A percentile compares a stretch with the other conserved stretches of the same genome.
Conservation (phyloP, 768 basidiomycete genomes). For the Leccinum subgranulosum region DNA sequence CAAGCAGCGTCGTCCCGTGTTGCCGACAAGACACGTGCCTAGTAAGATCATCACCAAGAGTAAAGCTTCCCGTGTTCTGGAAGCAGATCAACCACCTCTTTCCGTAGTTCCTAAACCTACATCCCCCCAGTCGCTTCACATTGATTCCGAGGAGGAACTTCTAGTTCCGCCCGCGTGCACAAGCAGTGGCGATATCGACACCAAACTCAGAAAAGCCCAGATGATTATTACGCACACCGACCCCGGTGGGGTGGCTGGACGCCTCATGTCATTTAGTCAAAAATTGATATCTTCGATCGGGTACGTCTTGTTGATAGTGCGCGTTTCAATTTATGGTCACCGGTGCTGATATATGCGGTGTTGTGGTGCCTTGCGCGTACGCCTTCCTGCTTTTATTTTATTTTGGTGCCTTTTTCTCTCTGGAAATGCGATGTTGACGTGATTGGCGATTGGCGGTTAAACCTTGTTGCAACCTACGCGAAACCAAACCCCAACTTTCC, state of each 20-base stretch:
- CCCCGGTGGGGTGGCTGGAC: conserved; percentile 41
- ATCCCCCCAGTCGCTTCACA: conserved; percentile 13
- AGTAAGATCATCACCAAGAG: conserved; percentile 16
- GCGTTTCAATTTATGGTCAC: conserved; percentile 17
- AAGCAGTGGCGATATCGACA: conserved; percentile 28
- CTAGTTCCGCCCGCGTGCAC: conserved; percentile 18
- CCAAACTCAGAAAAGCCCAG: conserved; percentile 19
- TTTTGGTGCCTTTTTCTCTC: conserved; percentile 15
- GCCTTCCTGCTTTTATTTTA: conserved; percentile 4
- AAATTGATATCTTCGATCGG: conserved; percentile 41
- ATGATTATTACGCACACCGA: conserved; percentile 7
- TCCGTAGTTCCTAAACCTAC: conserved; percentile 8
- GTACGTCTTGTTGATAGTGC: conserved; percentile 35
- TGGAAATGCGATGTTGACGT: conserved; percentile 22
- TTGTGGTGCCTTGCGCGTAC: conserved; percentile 23
- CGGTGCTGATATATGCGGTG: conserved; percentile 22
- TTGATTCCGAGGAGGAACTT: conserved; percentile 9
- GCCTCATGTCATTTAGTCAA: conserved; percentile 50
- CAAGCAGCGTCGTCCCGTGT: conserved; percentile 10
- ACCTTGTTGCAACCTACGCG: conserved; percentile 17
- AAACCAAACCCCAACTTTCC: not conserved
- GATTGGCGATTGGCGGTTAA: conserved; percentile 21
- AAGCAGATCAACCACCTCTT: conserved; percentile 8
- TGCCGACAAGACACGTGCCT: conserved; percentile 15
- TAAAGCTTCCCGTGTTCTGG: conserved; percentile 10